phyloP scores from a whole-genome alignment of 768 basidiomycete species.

The Mycena chlorophos region DNA sequence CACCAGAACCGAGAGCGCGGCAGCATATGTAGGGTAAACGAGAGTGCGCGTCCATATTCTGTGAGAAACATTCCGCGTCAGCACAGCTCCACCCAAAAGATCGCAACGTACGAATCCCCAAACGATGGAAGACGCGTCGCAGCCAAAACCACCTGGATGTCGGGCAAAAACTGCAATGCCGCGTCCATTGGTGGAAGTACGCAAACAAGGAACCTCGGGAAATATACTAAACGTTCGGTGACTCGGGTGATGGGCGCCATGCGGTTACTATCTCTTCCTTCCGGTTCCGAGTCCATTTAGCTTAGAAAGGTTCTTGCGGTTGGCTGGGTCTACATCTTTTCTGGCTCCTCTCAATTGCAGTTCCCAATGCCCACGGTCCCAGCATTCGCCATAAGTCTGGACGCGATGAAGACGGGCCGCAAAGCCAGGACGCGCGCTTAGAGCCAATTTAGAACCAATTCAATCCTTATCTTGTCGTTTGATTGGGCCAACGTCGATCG shows the following conservation, averaged over 20 bases:
- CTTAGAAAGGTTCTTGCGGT: no score
- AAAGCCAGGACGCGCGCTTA: no score
- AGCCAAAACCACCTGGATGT: slow-evolving; percentile 10
- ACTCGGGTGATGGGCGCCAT: not conserved
- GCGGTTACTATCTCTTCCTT: no score
- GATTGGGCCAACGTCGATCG: no score
- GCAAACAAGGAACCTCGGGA: not conserved
- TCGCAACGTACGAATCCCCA: slow-evolving; percentile 1
- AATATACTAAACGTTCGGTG: not conserved
- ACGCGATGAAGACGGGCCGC: no score
- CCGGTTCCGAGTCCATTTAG: no score
- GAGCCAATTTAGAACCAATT: no score
- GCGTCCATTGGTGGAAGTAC: not conserved
- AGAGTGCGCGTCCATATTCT: slow-evolving; percentile 13
- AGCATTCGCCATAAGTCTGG: no score
- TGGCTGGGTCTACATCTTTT: no score
- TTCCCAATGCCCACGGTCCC: no score
- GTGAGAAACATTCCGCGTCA: not conserved
- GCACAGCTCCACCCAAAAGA: not conserved
- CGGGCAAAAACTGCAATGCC: not conserved
- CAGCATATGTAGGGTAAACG: slow-evolving; percentile 9
- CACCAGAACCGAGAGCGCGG: slow-evolving; percentile 4
- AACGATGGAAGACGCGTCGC: slow-evolving; percentile 1
- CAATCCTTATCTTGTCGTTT: no score
- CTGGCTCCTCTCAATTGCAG: no score